These are phyloP conservation scores for Kodamaea ohmeri DNA, from an alignment of 1,139 yeast genomes.

Conservation along the genomic window DNA sequence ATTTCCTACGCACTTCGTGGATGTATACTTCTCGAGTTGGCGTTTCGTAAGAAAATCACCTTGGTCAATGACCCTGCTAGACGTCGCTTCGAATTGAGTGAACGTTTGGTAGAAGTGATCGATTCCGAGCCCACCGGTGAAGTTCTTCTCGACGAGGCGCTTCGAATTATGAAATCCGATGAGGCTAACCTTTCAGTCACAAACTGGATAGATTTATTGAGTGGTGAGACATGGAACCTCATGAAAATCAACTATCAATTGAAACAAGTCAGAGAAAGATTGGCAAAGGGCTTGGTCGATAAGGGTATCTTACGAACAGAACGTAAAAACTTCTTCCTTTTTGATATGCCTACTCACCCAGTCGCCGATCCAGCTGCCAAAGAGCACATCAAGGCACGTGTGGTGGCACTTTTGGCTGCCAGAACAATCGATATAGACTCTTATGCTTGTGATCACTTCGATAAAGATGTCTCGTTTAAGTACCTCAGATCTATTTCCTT, in stretches of 20 bases:
- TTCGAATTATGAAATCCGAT: slow-evolving; percentile 83
- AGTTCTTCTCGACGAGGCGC: slow-evolving; percentile 88
- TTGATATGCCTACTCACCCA: slow-evolving; percentile 99
- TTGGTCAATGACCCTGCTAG: slow-evolving; percentile 94
- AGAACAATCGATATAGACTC: slow-evolving; percentile 60
- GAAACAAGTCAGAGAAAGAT: slow-evolving; percentile 94
- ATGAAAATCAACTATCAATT: slow-evolving; percentile 92
- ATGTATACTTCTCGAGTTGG: slow-evolving; percentile 86
- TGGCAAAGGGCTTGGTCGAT: slow-evolving; percentile 95
- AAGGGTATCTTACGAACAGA: slow-evolving; percentile 97
- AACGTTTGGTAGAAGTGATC: slow-evolving; percentile 81
- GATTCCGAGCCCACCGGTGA: slow-evolving; percentile 92
- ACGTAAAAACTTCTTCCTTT: slow-evolving; percentile 86
- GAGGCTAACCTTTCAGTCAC: slow-evolving; percentile 77
- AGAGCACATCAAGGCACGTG: slow-evolving; percentile 75
- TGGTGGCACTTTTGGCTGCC: slow-evolving; percentile 64
- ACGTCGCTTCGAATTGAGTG: slow-evolving; percentile 81
- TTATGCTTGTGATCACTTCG: slow-evolving; percentile 58
- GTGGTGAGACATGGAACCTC: slow-evolving; percentile 97
- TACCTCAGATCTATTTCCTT: slow-evolving; percentile 76
- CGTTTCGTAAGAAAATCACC: slow-evolving; percentile 83
- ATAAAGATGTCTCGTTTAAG: slow-evolving; percentile 65
- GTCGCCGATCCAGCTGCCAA: slow-evolving; percentile 79
- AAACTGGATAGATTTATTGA: slow-evolving; percentile 90
- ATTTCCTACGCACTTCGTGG: slow-evolving; percentile 96